These are phyloP conservation scores for Neonectria punicea DNA, from an alignment of 2,329 filamentous ascomycete genomes.

Conservation along the genomic window DNA sequence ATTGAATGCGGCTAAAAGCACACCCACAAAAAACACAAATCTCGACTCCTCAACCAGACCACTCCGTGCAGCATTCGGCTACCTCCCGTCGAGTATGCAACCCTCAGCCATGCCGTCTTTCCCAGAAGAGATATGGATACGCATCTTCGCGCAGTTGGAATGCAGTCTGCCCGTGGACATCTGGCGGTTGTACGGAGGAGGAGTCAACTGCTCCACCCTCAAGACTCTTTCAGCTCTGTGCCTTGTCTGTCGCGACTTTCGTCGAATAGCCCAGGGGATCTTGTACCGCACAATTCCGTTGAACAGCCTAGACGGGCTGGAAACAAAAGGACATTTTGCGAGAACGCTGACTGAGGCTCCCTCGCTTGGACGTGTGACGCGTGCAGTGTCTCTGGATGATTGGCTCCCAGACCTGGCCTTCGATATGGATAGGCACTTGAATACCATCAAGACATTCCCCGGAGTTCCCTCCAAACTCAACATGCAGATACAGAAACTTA, in stretches of 20 bases:
- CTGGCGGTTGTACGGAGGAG: conserved; percentile 15
- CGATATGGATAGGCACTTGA: background rate
- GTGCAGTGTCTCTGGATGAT: background rate
- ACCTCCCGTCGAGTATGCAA: background rate
- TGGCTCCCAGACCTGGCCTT: background rate
- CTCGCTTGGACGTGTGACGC: background rate
- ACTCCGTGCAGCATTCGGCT: background rate
- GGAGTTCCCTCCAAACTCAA: background rate
- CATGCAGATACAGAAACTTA: background rate
- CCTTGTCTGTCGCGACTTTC: conserved; percentile 21
- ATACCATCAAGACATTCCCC: background rate
- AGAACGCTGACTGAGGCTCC: too few relatives aligned
- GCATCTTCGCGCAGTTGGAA: background rate
- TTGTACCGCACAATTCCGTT: conserved; percentile 3
- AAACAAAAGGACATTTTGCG: too few relatives aligned
- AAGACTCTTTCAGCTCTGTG: conserved; percentile 7
- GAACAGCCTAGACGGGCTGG: too few relatives aligned
- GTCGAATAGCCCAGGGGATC: conserved; percentile 7
- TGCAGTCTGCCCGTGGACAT: background rate
- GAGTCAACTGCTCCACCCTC: background rate
- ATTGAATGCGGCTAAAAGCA: background rate
- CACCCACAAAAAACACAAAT: too few relatives aligned
- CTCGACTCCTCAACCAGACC: background rate
- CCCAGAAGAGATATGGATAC: background rate
- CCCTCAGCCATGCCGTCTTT: background rate